Evolutionary conservation across 2,329 filamentous ascomycete genomes (phyloP).

Genomic region (Calonectria pauciramosa): DNA sequence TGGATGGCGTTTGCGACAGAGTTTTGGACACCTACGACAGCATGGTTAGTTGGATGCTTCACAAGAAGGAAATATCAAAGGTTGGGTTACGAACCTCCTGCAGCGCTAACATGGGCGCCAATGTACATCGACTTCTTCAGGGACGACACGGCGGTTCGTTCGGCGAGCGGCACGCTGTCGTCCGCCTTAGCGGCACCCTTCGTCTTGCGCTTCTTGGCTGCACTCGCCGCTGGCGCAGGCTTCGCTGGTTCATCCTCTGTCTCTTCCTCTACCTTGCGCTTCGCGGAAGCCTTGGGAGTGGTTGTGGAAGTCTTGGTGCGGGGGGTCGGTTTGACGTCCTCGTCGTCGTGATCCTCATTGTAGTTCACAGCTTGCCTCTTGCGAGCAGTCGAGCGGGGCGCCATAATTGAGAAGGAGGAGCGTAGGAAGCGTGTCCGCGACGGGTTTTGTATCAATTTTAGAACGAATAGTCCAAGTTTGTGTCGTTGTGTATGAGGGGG

Average conservation of each 20-base stretch:
- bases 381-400: conserved; percentile 52
- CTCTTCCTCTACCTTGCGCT: conserved; percentile 50
- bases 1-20: conserved; percentile 82
- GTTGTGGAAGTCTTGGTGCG: conserved; percentile 45
- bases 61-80: no score
- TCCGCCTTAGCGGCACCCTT: conserved; percentile 55
- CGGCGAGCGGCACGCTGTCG: conserved; percentile 72
- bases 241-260: conserved; percentile 33
- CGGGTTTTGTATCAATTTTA: not conserved
- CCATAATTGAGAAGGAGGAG: conserved; percentile 43
- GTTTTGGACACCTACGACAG: conserved; percentile 83
- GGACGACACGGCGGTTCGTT: conserved; percentile 73
- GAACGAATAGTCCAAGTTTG: not conserved
- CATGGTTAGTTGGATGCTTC: not conserved
- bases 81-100: conserved; percentile 75
- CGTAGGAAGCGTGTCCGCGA: not conserved
- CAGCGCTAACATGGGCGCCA: conserved; percentile 91
- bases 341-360: conserved; percentile 45
- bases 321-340: conserved; percentile 30
- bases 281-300: conserved; percentile 42
- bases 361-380: conserved; percentile 50
- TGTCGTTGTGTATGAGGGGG: not conserved
- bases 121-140: conserved; percentile 83
- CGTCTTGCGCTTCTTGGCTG: conserved; percentile 60
- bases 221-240: conserved; percentile 40